These are phyloP conservation scores for Carex arenaria DNA, from an alignment of 202 grass and related monocot species.

Conservation along the genomic window DNA sequence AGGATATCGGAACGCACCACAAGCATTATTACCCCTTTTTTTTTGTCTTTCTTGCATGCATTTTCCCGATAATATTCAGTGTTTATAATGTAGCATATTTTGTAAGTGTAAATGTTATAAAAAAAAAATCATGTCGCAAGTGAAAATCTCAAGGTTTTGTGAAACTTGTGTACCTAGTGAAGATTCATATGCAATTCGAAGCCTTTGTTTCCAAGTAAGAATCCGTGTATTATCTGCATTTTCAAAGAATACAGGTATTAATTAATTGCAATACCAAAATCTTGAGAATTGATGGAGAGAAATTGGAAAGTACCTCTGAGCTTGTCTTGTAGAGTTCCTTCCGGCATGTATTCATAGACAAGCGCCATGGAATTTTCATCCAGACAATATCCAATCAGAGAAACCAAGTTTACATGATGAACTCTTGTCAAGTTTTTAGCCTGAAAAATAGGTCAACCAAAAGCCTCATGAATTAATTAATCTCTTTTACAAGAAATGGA, in stretches of 20 bases:
- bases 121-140: too few relatives aligned
- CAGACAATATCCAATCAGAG: constrained; percentile 50
- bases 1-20: too few relatives aligned
- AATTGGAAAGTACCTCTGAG: constrained; percentile 33
- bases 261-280: neutral
- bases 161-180: constrained; percentile 49
- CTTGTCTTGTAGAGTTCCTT: constrained; percentile 47
- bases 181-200: constrained; percentile 59
- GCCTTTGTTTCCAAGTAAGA: constrained; percentile 65
- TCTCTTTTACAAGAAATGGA: too few relatives aligned
- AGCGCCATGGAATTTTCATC: constrained; percentile 53
- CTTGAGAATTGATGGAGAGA: neutral
- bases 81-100: too few relatives aligned
- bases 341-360: constrained; percentile 58
- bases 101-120: too few relatives aligned
- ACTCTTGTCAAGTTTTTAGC: constrained; percentile 50
- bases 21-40: too few relatives aligned
- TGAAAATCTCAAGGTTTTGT: neutral
- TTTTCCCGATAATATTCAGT: too few relatives aligned
- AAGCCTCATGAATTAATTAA: neutral
- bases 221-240: constrained; percentile 37
- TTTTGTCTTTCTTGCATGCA: too few relatives aligned
- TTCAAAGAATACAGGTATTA: neutral
- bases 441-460: constrained; percentile 28
- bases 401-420: constrained; percentile 54